Evolutionary conservation across 2,329 filamentous ascomycete species (phyloP).

Genomic region (Fusarium tricinctum): DNA sequence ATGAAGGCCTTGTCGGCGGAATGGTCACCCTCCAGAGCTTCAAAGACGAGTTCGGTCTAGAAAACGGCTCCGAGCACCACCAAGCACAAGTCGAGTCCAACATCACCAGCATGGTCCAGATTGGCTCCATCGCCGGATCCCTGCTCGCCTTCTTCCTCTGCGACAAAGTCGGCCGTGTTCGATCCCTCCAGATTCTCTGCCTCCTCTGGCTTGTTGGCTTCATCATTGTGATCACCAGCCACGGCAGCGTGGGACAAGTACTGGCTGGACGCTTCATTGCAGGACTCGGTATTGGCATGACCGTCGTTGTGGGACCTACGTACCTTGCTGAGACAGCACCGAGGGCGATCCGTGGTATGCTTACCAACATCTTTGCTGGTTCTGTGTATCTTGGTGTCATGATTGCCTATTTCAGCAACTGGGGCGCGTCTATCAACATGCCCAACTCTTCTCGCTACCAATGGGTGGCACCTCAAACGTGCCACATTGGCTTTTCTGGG

Average conservation of each 20-base stretch:
- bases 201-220: slow-evolving; percentile 18
- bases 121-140: slow-evolving; percentile 74
- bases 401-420: slow-evolving; percentile 75
- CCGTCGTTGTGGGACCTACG: slow-evolving; percentile 51
- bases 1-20: slow-evolving; percentile 74
- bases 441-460: slow-evolving; percentile 48
- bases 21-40: slow-evolving; percentile 72
- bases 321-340: slow-evolving; percentile 77
- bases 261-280: slow-evolving; percentile 24
- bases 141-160: slow-evolving; percentile 61
- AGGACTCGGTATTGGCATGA: slow-evolving; percentile 27
- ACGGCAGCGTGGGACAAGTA: slow-evolving; percentile 22
- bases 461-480: slow-evolving; percentile 26
- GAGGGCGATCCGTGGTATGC: slow-evolving; percentile 73
- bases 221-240: slow-evolving; percentile 16
- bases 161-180: slow-evolving; percentile 25
- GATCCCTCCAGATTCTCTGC: slow-evolving; percentile 21
- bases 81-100: slow-evolving; percentile 74
- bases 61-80: slow-evolving; percentile 61
- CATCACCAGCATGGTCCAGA: slow-evolving; percentile 79
- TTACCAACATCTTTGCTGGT: slow-evolving; percentile 62
- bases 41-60: slow-evolving; percentile 65
- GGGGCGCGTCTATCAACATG: slow-evolving; percentile 62
- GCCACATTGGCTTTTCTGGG: slow-evolving; percentile 25
- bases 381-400: slow-evolving; percentile 44